phyloP scores from a whole-genome alignment of 2,329 filamentous ascomycete species.

The Shiraia sp. region DNA sequence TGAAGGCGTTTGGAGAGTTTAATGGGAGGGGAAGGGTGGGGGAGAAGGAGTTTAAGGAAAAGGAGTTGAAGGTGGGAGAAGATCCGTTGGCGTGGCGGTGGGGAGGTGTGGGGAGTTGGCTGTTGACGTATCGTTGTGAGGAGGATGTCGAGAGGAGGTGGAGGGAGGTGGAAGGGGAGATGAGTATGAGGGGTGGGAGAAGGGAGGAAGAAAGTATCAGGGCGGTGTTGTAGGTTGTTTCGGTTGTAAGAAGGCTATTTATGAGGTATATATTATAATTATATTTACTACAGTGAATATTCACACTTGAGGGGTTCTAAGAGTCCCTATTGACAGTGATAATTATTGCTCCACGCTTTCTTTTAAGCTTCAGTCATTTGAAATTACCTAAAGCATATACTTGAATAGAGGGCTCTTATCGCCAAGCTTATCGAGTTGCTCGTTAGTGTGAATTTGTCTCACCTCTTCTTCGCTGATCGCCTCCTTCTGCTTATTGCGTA shows the following conservation, averaged over 20 bases:
- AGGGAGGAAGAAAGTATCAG: constrained; percentile 13
- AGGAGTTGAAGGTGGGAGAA: constrained; percentile 24
- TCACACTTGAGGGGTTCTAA: too few relatives aligned
- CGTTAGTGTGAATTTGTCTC: neutral
- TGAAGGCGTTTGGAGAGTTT: constrained; percentile 31
- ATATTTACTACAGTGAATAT: too few relatives aligned
- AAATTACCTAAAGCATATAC: too few relatives aligned
- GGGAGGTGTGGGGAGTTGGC: constrained; percentile 39
- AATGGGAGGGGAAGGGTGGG: constrained; percentile 30
- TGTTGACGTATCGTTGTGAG: constrained; percentile 41
- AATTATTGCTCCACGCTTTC: too few relatives aligned
- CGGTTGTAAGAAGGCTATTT: too few relatives aligned
- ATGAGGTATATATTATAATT: too few relatives aligned
- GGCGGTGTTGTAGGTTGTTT: constrained; percentile 19
- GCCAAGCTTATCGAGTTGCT: constrained; percentile 2
- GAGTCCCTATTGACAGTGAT: too few relatives aligned
- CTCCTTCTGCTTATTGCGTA: neutral
- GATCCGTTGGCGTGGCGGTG: constrained; percentile 43
- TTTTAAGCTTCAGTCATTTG: too few relatives aligned
- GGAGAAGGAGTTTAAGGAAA: constrained; percentile 16
- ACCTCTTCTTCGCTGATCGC: constrained; percentile 1
- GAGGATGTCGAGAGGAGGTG: constrained; percentile 35
- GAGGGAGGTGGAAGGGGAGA: constrained; percentile 23
- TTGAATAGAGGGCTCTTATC: constrained; percentile 3
- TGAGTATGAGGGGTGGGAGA: neutral